Base-by-base conservation (phyloP, 1,284 basidiomycete genomes). In the Meripilus lineatus region DNA sequence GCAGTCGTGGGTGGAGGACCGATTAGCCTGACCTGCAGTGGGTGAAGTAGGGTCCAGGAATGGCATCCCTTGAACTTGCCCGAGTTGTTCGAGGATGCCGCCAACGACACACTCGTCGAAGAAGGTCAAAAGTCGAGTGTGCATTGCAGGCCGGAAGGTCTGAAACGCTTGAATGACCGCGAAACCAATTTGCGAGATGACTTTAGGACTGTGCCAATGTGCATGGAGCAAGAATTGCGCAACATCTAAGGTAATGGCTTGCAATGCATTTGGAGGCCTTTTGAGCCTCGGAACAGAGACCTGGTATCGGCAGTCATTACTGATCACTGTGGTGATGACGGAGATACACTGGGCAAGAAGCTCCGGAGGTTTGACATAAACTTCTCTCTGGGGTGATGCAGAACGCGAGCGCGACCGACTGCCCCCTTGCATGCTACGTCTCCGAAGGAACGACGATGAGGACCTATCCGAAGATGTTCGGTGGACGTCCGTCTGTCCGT, bases 221-320 rank as follows among this genome's bases (percentile, higher is more conserved):
- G 67, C 64, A 49, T 77, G 68, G 13, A 79, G 57, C 28, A 88
- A 68, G 50, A 79, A 73, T 49, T 75, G 75, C 3, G 81, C 78
- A 20, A 85, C 69, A 55, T 85, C 81, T 20, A 88, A 61, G 2
- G 71, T 73, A 26, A 81, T 55, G 3, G 74, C 71, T 53, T 88
- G 84, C 23, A 88, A 61, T 3, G 82, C 69, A 54, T 84, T 77
- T 2, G 82, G 79, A 11, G 84, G 84, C 24, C 75, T 71, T 0
- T 67, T 69, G 5, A 79, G 79, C 8, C 79, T 72, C 14, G 79
- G 74, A 21, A 65, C 68, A 11, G 70, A 61, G 3, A 75, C 69
- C 50, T 73, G 73, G 59, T 74, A 85, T 3, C 83, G 79, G 58
- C 83, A 85, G 54, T 88, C 84, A 47, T 86, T 81, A 3, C 66